phyloP scores from a whole-genome alignment of 2,329 filamentous ascomycete genomes.

The Diaporthe amygdali region DNA sequence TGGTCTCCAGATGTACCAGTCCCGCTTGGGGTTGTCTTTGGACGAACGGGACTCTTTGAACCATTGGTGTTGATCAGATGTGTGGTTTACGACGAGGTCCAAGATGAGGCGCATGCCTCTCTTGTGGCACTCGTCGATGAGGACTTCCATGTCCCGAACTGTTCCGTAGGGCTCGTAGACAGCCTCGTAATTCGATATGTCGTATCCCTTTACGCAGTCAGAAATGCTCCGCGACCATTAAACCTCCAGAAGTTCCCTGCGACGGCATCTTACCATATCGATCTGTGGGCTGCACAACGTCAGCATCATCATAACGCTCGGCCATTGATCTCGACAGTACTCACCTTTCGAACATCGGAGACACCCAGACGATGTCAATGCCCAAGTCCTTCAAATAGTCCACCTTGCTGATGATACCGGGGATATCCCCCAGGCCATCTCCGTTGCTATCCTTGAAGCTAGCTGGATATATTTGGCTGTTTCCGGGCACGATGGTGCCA shows the following conservation, averaged over 20 bases:
- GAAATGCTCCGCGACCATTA: neutral
- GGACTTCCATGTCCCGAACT: slow-evolving; percentile 64
- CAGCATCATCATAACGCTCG: neutral
- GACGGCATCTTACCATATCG: slow-evolving; percentile 38
- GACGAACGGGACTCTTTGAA: slow-evolving; percentile 70
- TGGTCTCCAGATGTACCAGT: slow-evolving; percentile 69
- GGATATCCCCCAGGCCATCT: slow-evolving; percentile 58
- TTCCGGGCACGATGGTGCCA: neutral
- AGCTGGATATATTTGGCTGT: slow-evolving; percentile 58
- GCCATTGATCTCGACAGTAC: neutral
- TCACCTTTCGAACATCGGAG: slow-evolving; percentile 34
- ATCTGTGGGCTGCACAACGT: slow-evolving; percentile 44
- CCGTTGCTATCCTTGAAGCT: slow-evolving; percentile 61
- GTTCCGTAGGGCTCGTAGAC: slow-evolving; percentile 70
- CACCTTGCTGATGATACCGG: slow-evolving; percentile 57
- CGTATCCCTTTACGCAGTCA: slow-evolving; percentile 63
- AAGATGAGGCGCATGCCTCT: slow-evolving; percentile 74
- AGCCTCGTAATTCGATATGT: slow-evolving; percentile 68
- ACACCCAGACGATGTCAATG: slow-evolving; percentile 55
- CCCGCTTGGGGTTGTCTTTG: slow-evolving; percentile 65
- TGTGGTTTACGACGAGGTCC: slow-evolving; percentile 81
- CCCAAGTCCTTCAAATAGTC: slow-evolving; percentile 58
- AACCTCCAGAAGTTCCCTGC: slow-evolving; percentile 31
- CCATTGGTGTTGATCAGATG: slow-evolving; percentile 74
- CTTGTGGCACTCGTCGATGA: slow-evolving; percentile 64